phyloP scores from a whole-genome alignment of 352 stramenopile species.

The Blastocystis sp. region DNA sequence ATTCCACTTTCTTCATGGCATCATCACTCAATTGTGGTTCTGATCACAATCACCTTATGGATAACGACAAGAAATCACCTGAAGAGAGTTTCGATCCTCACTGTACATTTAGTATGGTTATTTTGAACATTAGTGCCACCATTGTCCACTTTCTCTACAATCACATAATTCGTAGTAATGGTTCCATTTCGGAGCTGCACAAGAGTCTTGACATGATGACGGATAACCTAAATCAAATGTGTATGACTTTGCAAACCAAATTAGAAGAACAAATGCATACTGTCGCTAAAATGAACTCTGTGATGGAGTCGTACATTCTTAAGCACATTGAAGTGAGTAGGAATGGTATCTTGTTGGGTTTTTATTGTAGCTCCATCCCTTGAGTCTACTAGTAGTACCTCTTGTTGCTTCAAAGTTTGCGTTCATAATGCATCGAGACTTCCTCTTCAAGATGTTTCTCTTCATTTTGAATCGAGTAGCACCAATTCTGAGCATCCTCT shows the following conservation, averaged over 20 bases:
- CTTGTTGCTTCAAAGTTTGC: not conserved
- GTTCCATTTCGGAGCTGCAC: not conserved
- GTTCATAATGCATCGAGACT: not conserved
- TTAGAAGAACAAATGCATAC: not conserved
- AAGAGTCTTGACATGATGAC: not conserved
- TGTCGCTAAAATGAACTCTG: constrained; percentile 43
- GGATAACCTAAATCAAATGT: not conserved
- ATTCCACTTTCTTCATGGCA: too few relatives aligned
- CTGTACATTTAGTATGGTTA: too few relatives aligned
- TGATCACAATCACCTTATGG: too few relatives aligned
- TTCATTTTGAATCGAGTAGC: not conserved
- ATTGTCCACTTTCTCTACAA: not conserved
- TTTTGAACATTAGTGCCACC: not conserved
- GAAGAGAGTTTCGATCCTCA: too few relatives aligned
- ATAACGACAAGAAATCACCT: too few relatives aligned
- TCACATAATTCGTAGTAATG: not conserved
- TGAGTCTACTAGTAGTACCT: not conserved
- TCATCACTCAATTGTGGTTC: too few relatives aligned
- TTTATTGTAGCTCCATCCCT: not conserved
- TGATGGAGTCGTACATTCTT: constrained; percentile 48
- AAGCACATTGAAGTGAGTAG: constrained; percentile 12
- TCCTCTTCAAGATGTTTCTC: not conserved
- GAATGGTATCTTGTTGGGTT: not conserved
- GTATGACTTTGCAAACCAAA: constrained; percentile 16
- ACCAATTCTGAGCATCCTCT: not conserved